These are phyloP conservation scores for Nemania sp. DNA, from an alignment of 2,329 filamentous ascomycete genomes.

Conservation along the genomic window DNA sequence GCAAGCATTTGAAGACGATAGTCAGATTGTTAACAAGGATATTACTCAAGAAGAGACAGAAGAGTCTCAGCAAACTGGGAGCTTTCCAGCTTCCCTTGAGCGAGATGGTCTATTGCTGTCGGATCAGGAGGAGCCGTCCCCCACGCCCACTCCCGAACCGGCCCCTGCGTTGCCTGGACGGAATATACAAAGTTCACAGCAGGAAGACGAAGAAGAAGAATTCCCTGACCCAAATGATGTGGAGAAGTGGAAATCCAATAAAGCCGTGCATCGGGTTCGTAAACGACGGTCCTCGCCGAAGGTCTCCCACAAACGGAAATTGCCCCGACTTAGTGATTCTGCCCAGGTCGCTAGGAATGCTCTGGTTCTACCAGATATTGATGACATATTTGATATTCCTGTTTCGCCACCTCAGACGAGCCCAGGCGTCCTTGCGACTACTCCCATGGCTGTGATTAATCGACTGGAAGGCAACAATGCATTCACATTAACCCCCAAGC, in stretches of 20 bases:
- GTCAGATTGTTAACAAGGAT: conserved; percentile 46
- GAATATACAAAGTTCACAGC: conserved; percentile 34
- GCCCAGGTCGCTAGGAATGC: conserved; percentile 5
- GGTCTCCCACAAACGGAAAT: conserved; percentile 34
- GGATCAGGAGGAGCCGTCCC: conserved; percentile 24
- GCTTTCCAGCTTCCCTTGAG: conserved; percentile 25
- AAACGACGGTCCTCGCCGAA: conserved; percentile 39
- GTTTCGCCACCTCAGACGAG: conserved; percentile 47
- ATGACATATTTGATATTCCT: conserved; percentile 44
- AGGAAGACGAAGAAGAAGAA: conserved; percentile 40
- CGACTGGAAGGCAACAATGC: conserved; percentile 16
- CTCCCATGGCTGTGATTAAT: conserved; percentile 28
- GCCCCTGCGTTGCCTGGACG: conserved; percentile 1
- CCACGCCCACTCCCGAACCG: conserved; percentile 24
- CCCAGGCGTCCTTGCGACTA: conserved; percentile 36
- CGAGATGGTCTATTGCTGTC: conserved; percentile 30
- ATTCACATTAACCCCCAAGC: conserved; percentile 36
- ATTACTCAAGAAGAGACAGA: conserved; percentile 39
- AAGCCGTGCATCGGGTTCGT: conserved; percentile 8
- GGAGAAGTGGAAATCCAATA: conserved; percentile 36
- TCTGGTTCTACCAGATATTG: conserved; percentile 25
- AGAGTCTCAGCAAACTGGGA: conserved; percentile 42
- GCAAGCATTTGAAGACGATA: conserved; percentile 57
- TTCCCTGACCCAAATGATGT: conserved; percentile 40
- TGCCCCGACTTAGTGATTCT: conserved; percentile 29